Base-by-base conservation (phyloP, 768 basidiomycete genomes). In the Suillus subaureus region DNA sequence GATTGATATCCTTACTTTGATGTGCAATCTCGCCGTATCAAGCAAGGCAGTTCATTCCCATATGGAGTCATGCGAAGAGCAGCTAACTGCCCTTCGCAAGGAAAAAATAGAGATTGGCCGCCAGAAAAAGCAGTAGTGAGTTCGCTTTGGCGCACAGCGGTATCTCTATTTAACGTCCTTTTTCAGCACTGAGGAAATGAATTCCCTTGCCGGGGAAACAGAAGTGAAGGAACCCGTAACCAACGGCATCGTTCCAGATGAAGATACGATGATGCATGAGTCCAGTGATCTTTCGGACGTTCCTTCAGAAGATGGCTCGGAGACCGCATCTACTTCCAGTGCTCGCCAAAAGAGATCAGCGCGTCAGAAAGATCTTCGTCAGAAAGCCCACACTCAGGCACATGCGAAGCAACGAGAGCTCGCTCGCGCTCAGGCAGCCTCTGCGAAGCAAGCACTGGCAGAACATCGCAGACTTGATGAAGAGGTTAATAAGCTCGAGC, bases 41-140 rank as follows among this genome's bases (percentile, higher is more conserved):
- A 95, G 93, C 77, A 97, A 95, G 78, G 84, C 88, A 12, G 89
- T 98, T 26, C 92, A 96, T 73, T 78, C 84, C 6, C 92, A 94
- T 71, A 92, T 99, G 87, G 97, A 99, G 71, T 85, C 87, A 54
- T 94, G 93, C 71, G 95, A 96, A 72, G 87, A 92, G 70, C 89
- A 92, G 68, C 77, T 99, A 67, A 99, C 97, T 11, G 93, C 96
- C 33, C 81, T 97, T 40, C 81, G 97, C 68, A 99, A 99, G 78
- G 94, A 97, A 77, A 93, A 96, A 77, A 95, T 96, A 39, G 97
- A 99, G 68, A 88, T 96, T 67, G 97, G 97, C 79, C 85, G 96
- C 66, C 82, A 90, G 71, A 91, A 91, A 79, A 96, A 94, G 77
- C 89, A 91, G 74, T 84, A 89, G 96, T 97, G 76, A 80, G 95